A percentile compares a stretch with the other conserved stretches of the same genome.
Evolutionary conservation across 2,329 filamentous ascomycete species (phyloP).

Genomic region (Alternaria conjuncta): DNA sequence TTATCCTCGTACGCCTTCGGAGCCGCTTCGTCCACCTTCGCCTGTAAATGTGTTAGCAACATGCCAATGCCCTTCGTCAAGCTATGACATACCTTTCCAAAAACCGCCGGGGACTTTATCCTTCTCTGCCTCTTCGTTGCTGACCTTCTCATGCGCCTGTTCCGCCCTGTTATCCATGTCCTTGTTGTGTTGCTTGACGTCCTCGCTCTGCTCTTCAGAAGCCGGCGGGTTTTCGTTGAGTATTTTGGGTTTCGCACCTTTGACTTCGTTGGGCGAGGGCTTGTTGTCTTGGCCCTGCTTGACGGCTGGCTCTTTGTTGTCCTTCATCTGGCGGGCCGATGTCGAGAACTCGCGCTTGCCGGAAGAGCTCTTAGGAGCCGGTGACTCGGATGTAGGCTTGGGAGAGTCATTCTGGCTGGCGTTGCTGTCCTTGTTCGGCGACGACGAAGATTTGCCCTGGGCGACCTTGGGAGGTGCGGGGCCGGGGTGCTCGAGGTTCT

Average conservation of each 20-base stretch:
- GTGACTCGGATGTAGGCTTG: slow-evolving; percentile 10
- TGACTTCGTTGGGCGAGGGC: slow-evolving; percentile 23
- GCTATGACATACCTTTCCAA: slow-evolving; percentile 46
- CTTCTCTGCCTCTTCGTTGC: slow-evolving; percentile 47
- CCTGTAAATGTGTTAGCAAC: slow-evolving; percentile 25
- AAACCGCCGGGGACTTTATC: slow-evolving; percentile 51
- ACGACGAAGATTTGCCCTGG: slow-evolving; percentile 40
- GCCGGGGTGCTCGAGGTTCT: slow-evolving; percentile 54
- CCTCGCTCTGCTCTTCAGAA: slow-evolving; percentile 41
- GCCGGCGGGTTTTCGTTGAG: slow-evolving; percentile 45
- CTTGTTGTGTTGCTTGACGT: slow-evolving; percentile 53
- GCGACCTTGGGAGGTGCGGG: slow-evolving; percentile 52
- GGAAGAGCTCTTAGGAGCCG: not conserved
- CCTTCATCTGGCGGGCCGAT: slow-evolving; percentile 15
- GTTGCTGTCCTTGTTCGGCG: slow-evolving; percentile 35
- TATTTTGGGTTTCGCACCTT: slow-evolving; percentile 54
- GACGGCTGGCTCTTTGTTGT: slow-evolving; percentile 24
- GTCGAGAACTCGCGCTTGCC: slow-evolving; percentile 21
- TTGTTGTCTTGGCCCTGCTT: slow-evolving; percentile 14
- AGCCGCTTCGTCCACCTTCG: slow-evolving; percentile 35
- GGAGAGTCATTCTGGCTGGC: slow-evolving; percentile 12
- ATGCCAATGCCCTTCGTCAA: not conserved
- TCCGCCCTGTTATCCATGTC: slow-evolving; percentile 54
- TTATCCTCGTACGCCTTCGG: slow-evolving; percentile 13
- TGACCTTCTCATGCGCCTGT: slow-evolving; percentile 48